Base-by-base conservation (phyloP, 257 asterid genomes). In the Oldenlandia corymbosa region DNA sequence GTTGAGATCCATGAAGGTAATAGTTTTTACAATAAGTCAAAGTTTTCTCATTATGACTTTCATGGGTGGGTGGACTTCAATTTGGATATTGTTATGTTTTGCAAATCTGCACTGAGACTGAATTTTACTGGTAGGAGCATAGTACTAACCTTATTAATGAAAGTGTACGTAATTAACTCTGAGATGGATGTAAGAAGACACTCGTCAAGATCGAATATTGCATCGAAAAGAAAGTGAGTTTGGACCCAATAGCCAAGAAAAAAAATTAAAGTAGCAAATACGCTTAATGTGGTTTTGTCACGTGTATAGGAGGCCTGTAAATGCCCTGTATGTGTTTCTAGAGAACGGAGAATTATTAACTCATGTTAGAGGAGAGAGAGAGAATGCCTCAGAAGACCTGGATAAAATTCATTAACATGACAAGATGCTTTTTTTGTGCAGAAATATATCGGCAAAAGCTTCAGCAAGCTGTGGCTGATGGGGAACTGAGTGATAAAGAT, bases 371-470 rank as follows among this genome's bases (percentile, higher is more conserved):
- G 9, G 39, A 9, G 39, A 9, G 9, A 34, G 9, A 9, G 39
- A 9, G 39, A 3, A 9, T 34, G 39, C n/a, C n/a, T n/a, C n/a
- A n/a, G 39, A 34, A 34, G 39, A 34, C 6, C 9, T 34, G 39
- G 39, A 34, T 3, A 34, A 34, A 34, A 9, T 3, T 34, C 9
- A 34, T 34, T 34, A 34, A 34, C 4, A 34, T 3, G 9, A 58
- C 23, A 49, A 60, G 34, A 10, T 59, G 31, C 49, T 72, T 39
- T 53, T 62, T 28, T 13, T 68, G 45, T 41, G 52, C 66, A 93
- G 99, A 93, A 49, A 87, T 87, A 60, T 93, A 90, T 73, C 85
- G 95, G 67, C 88, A 85, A 80, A 93, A 86, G 79, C 94, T 93
- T 77, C 84, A 76, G 81, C 87, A 72, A 76, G 70, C 83, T 70